A percentile compares a stretch with the other conserved stretches of the same genome.
Conservation (phyloP, 768 basidiomycete species). For the Mycena venus region DNA sequence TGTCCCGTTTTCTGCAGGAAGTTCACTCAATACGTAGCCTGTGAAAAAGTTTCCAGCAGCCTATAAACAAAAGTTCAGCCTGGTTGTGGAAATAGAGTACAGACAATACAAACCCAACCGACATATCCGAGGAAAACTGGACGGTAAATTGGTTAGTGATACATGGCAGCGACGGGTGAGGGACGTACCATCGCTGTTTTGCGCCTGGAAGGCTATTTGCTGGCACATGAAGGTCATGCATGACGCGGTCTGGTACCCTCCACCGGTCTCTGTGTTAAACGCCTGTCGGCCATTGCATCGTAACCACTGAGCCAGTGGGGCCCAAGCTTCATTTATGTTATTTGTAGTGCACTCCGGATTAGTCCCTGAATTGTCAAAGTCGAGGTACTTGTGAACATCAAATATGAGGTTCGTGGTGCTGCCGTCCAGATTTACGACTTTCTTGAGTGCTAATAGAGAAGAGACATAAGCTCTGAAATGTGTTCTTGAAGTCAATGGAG, state of each 20-base stretch:
- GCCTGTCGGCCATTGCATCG: conserved; percentile 65
- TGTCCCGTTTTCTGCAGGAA: conserved; percentile 44
- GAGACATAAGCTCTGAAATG: not conserved
- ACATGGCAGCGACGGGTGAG: not conserved
- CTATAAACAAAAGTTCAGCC: not conserved
- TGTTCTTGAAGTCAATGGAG: too few species aligned
- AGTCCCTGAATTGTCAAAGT: conserved; percentile 61
- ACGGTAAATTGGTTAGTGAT: not conserved
- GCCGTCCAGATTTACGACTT: conserved; percentile 62
- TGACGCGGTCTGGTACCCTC: conserved; percentile 60
- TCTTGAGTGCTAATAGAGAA: conserved; percentile 50
- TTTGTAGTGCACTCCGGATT: conserved; percentile 64
- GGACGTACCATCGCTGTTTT: conserved; percentile 61
- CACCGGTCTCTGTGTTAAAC: conserved; percentile 73
- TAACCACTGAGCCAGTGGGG: conserved; percentile 63
- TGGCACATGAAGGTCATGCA: conserved; percentile 61
- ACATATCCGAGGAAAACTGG: conserved; percentile 67
- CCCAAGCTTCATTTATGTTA: conserved; percentile 63
- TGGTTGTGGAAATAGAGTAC: not conserved
- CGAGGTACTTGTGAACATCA: conserved; percentile 76
- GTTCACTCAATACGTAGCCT: conserved; percentile 54
- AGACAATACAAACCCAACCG: conserved; percentile 54
- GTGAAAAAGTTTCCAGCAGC: conserved; percentile 68
- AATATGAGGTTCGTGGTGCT: conserved; percentile 62
- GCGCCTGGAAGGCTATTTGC: conserved; percentile 60